phyloP scores from a whole-genome alignment of 2,329 filamentous ascomycete species.

The Akanthomyces lecanii region DNA sequence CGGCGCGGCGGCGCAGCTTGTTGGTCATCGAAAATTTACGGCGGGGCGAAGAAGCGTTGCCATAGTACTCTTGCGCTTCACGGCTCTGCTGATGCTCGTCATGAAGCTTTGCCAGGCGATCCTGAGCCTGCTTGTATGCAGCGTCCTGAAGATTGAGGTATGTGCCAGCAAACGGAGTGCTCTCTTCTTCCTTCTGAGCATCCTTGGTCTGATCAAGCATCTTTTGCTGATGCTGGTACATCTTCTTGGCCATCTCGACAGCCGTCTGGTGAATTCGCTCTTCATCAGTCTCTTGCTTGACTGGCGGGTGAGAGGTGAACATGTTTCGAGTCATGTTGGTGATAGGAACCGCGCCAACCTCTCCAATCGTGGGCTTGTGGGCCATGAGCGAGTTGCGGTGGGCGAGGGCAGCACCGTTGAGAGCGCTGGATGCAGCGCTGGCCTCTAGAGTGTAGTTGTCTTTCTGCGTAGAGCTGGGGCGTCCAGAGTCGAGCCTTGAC shows the following conservation, averaged over 20 bases:
- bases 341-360: conserved; percentile 62
- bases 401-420: conserved; percentile 68
- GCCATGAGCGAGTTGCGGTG: conserved; percentile 48
- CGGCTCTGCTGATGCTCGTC: conserved; percentile 60
- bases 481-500: conserved; percentile 36
- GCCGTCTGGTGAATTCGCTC: conserved; percentile 77
- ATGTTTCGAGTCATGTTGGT: conserved; percentile 68
- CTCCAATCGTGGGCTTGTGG: conserved; percentile 44
- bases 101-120: conserved; percentile 76
- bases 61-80: conserved; percentile 74
- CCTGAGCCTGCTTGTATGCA: conserved; percentile 79
- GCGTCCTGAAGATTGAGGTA: conserved; percentile 73
- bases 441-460: conserved; percentile 48
- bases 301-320: conserved; percentile 71
- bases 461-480: conserved; percentile 18
- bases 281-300: conserved; percentile 70
- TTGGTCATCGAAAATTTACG: conserved; percentile 48
- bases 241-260: conserved; percentile 82
- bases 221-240: conserved; percentile 70
- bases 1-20: conserved; percentile 58
- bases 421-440: conserved; percentile 61
- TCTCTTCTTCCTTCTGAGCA: conserved; percentile 30
- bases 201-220: conserved; percentile 49
- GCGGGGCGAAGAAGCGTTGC: conserved; percentile 41
- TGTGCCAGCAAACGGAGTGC: conserved; percentile 45